phyloP scores from a whole-genome alignment of 441 rosid genomes.

The Mallotus japonicus region DNA sequence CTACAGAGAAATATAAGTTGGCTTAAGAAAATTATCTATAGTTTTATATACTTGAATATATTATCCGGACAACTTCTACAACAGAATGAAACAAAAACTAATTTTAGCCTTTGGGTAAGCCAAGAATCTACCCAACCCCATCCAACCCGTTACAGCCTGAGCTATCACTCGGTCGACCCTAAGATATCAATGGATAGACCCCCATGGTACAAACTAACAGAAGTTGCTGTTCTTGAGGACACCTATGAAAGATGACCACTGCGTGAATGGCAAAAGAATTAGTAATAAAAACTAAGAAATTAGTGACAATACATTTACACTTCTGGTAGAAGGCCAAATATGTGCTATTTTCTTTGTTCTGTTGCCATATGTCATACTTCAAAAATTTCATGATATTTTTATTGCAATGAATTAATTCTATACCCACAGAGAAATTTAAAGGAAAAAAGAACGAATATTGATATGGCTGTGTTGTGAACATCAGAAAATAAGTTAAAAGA shows the following conservation, averaged over 20 bases:
- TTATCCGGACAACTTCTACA: neutral
- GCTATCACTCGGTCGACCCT: too few species aligned
- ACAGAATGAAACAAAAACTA: neutral
- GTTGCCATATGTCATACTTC: neutral
- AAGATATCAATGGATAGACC: too few species aligned
- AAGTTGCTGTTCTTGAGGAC: too few species aligned
- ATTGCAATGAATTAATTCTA: neutral
- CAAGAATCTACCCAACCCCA: too few species aligned
- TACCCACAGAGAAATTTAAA: too few species aligned
- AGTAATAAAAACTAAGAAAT: neutral
- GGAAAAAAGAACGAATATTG: neutral
- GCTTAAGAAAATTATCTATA: neutral
- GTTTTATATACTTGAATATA: neutral
- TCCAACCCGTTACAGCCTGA: too few species aligned
- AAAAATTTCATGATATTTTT: neutral
- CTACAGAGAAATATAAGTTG: neutral
- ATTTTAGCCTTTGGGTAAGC: too few species aligned
- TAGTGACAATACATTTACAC: neutral
- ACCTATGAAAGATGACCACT: too few species aligned
- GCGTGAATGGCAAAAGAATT: neutral
- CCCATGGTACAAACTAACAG: too few species aligned
- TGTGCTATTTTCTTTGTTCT: neutral
- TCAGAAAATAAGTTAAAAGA: neutral
- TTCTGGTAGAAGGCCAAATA: neutral
- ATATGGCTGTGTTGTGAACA: neutral